A percentile compares a stretch with the other conserved stretches of the same genome.
phyloP scores from a whole-genome alignment of 495 filamentous ascomycete species.

The Chaetomium tenue region DNA sequence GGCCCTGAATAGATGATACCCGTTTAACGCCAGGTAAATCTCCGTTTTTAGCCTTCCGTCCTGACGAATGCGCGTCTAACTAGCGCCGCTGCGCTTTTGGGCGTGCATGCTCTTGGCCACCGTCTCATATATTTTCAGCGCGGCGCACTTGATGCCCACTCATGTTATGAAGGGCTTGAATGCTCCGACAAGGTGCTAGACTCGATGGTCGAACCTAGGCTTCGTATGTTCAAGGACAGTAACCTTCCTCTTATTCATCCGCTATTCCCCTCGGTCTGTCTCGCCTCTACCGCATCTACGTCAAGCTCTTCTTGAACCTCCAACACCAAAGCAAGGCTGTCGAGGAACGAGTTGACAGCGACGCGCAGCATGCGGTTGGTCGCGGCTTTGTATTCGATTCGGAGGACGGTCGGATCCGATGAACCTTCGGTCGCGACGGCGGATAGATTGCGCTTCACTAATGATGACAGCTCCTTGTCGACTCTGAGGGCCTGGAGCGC shows the following conservation, averaged over 20 bases:
- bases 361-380: conserved; percentile 96
- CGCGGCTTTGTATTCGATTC: conserved; percentile 77
- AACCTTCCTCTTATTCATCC: not conserved
- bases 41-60: not conserved
- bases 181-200: not conserved
- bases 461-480: conserved; percentile 81
- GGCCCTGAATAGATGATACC: conserved; percentile 9
- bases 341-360: conserved; percentile 97
- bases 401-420: conserved; percentile 57
- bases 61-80: not conserved
- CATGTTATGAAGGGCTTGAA: not conserved
- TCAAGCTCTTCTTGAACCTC: conserved; percentile 88
- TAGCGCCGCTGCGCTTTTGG: not conserved
- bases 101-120: too few species aligned
- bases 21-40: not conserved
- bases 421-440: conserved; percentile 31
- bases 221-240: not conserved
- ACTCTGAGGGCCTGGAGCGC: conserved; percentile 76
- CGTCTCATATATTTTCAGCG: not conserved
- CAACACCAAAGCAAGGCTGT: conserved; percentile 77
- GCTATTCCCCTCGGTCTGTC: conserved; percentile 11
- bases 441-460: conserved; percentile 70
- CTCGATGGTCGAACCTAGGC: not conserved
- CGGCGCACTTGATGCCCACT: not conserved
- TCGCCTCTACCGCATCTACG: conserved; percentile 65